Percentiles rank a stretch among this genome's conserved stretches.
phyloP scores from a whole-genome alignment of 2,329 filamentous ascomycete genomes.

The Nothophoma quercina region DNA sequence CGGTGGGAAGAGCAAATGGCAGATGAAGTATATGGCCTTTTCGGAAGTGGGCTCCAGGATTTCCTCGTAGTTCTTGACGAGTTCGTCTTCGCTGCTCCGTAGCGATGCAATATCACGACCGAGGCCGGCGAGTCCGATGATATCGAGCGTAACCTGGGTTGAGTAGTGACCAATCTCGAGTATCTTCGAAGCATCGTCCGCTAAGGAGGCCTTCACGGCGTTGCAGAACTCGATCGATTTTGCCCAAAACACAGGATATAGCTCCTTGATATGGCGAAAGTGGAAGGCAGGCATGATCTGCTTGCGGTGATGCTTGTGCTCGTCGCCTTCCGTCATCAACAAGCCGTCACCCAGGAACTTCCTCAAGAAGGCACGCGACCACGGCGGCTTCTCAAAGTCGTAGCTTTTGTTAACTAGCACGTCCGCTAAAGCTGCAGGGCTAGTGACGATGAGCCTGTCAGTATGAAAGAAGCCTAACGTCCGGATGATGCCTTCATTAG shows the following conservation, averaged over 20 bases:
- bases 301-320: slow-evolving; percentile 67
- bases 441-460: slow-evolving; percentile 50
- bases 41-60: slow-evolving; percentile 56
- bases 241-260: slow-evolving; percentile 84
- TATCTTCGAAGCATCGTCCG: slow-evolving; percentile 49
- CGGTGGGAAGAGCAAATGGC: slow-evolving; percentile 49
- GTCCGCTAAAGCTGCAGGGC: slow-evolving; percentile 56
- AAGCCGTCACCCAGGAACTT: slow-evolving; percentile 61
- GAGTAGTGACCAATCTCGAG: slow-evolving; percentile 55
- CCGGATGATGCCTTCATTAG: slow-evolving; percentile 52
- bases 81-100: slow-evolving; percentile 51
- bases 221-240: slow-evolving; percentile 74
- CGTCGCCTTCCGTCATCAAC: slow-evolving; percentile 59
- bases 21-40: slow-evolving; percentile 56
- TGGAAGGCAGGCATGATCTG: slow-evolving; percentile 82
- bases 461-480: slow-evolving; percentile 50
- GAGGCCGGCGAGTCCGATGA: slow-evolving; percentile 56
- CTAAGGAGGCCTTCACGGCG: slow-evolving; percentile 64
- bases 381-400: slow-evolving; percentile 61
- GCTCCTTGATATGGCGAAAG: slow-evolving; percentile 84
- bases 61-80: slow-evolving; percentile 54
- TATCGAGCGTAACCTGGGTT: slow-evolving; percentile 56
- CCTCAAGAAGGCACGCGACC: slow-evolving; percentile 54
- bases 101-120: slow-evolving; percentile 54
- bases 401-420: slow-evolving; percentile 62